These are phyloP conservation scores for Musa troglodytarum DNA, from an alignment of 176 grass and related monocot genomes.

Conservation along the genomic window DNA sequence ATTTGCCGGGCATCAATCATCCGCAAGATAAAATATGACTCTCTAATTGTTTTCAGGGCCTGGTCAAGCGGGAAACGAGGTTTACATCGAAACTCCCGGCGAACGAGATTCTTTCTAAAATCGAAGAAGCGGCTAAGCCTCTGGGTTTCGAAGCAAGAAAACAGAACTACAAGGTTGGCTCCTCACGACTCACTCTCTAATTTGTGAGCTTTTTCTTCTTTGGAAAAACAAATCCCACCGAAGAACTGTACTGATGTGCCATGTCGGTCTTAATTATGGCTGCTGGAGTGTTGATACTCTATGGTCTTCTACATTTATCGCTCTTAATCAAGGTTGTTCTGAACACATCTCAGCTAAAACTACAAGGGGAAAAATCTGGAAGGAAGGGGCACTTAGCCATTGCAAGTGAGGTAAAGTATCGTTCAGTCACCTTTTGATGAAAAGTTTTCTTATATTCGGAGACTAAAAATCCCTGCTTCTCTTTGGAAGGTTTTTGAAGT, in stretches of 20 bases:
- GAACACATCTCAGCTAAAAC: conserved; percentile 53
- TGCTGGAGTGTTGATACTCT: background rate
- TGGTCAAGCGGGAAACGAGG: conserved; percentile 81
- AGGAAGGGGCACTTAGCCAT: conserved; percentile 95
- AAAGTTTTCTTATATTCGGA: background rate
- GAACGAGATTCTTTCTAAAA: conserved; percentile 86
- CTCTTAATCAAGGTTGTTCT: background rate
- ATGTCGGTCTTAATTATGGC: background rate
- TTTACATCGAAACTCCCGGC: conserved; percentile 91
- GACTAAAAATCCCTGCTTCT: conserved; percentile 16
- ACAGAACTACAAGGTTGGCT: conserved; percentile 79
- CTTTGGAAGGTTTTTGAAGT: conserved; percentile 78
- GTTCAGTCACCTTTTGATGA: too few relatives aligned
- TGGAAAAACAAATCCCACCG: background rate
- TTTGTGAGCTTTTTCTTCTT: background rate
- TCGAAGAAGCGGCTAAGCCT: conserved; percentile 74
- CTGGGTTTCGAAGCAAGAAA: conserved; percentile 89
- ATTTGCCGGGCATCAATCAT: too few relatives aligned
- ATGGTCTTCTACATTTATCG: background rate
- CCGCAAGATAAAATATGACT: background rate
- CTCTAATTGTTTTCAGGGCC: conserved; percentile 25
- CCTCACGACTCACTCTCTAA: background rate
- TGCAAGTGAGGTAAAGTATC: conserved; percentile 58
- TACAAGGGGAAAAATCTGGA: conserved; percentile 88
- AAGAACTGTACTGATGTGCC: background rate